Percentiles rank a stretch among this genome's conserved stretches.
Conservation (phyloP, 495 filamentous ascomycete genomes). For the Aspergillus leporis region DNA sequence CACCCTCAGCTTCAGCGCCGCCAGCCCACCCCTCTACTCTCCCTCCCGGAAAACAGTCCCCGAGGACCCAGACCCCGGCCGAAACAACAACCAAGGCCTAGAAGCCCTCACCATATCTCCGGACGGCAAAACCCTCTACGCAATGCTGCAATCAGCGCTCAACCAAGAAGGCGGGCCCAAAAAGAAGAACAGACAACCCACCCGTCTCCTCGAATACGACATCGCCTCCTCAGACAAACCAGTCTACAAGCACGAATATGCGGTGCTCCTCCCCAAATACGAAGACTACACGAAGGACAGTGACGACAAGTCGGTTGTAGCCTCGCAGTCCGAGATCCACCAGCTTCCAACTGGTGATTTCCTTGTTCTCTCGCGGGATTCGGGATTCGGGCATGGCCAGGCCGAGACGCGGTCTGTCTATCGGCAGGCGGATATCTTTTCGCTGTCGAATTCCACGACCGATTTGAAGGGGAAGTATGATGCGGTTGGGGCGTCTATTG, state of each 20-base stretch:
- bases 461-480: slow-evolving; percentile 66
- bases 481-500: slow-evolving; percentile 49
- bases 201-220: slow-evolving; percentile 66
- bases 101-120: slow-evolving; percentile 67
- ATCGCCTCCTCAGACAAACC: slow-evolving; percentile 41
- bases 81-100: slow-evolving; percentile 77
- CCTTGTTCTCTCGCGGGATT: slow-evolving; percentile 73
- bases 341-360: slow-evolving; percentile 62
- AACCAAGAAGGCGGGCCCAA: slow-evolving; percentile 65
- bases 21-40: slow-evolving; percentile 64
- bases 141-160: slow-evolving; percentile 67
- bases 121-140: slow-evolving; percentile 66
- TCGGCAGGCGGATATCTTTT: slow-evolving; percentile 74
- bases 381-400: slow-evolving; percentile 58
- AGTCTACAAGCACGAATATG: slow-evolving; percentile 61
- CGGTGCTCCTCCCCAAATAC: slow-evolving; percentile 66
- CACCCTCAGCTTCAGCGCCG: slow-evolving; percentile 56
- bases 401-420: slow-evolving; percentile 56
- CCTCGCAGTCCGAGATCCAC: slow-evolving; percentile 73
- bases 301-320: slow-evolving; percentile 42
- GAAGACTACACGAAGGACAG: slow-evolving; percentile 41
- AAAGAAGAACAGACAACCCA: slow-evolving; percentile 53
- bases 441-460: slow-evolving; percentile 59
- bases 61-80: slow-evolving; percentile 60
- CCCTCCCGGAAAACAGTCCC: slow-evolving; percentile 43